Evolutionary conservation across 2,329 filamentous ascomycete species (phyloP), one percentile per base, ranked within the genome.

Genomic region (Botrytis paeoniae): DNA sequence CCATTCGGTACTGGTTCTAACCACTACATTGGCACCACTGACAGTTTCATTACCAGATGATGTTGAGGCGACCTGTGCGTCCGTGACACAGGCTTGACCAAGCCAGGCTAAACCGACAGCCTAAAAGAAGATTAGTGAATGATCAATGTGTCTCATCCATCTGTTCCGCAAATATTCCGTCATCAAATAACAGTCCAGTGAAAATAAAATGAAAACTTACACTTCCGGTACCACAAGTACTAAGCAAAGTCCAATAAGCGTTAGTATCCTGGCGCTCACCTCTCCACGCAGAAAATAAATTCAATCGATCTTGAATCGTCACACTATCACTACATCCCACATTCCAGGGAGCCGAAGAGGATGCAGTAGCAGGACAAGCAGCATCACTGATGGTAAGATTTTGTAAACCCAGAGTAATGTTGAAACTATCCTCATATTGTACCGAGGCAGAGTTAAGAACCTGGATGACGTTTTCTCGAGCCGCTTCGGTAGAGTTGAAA

Each of bases 91-190:
- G 60, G 95, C 88, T 82, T 97, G 94, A 65, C 95, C 95, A 45
- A 97, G 86, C 95, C 96, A 99, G 16, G 95, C 93, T 57, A 98
- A 86, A 4, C 95, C 95, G 66, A 99, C 95, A 73, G 96, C 94
- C 70, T 72, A 51, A 39, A 60, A 20, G 29, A 16, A 29, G 29
- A 61, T 72, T 54, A 72, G 63, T 39, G 32, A 20, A 16, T 60
- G 18, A 35, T 43, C 7, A 41, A 48, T 57, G 20, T 35, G 35
- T 35, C n/a, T 25, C 41, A 22, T 12, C 10, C 10, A 20, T 68
- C 10, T 68, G 32, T 16, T 41, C 6, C 35, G 6, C 29, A 12
- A 8, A 57, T 29, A 57, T 32, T n/a, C 35, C 10, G 9, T 37
- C 39, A n/a, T 54, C 20, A 32, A 32, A 14, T 32, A 22, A 57